phyloP scores from a whole-genome alignment of 495 filamentous ascomycete species.

The Pseudomonodictys pantanalensis region DNA sequence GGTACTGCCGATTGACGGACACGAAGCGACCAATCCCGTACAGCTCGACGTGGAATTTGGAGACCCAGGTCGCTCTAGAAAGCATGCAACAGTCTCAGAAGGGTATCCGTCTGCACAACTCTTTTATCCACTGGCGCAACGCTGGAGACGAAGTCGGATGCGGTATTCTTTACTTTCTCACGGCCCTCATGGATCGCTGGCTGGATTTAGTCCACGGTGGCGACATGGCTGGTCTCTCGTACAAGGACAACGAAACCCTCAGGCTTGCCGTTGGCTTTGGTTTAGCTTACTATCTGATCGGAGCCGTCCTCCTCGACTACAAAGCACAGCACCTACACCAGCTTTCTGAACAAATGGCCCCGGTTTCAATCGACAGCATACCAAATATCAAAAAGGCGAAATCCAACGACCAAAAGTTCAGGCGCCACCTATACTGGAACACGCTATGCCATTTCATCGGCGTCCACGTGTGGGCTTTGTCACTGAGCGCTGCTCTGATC shows the following conservation, averaged over 20 bases:
- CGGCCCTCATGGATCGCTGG: conserved; percentile 62
- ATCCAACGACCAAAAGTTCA: conserved; percentile 48
- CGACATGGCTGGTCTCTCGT: conserved; percentile 46
- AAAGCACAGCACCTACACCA: conserved; percentile 53
- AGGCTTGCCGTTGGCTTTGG: conserved; percentile 57
- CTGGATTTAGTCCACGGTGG: conserved; percentile 51
- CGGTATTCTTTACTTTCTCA: conserved; percentile 56
- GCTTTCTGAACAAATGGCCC: conserved; percentile 34
- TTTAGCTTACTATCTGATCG: conserved; percentile 58
- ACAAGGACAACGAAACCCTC: conserved; percentile 42
- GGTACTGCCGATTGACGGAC: conserved; percentile 57
- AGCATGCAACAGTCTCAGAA: conserved; percentile 54
- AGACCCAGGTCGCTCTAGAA: conserved; percentile 55
- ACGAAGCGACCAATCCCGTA: conserved; percentile 52
- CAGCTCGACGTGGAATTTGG: conserved; percentile 62
- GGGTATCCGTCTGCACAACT: conserved; percentile 58
- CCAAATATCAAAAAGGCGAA: conserved; percentile 43
- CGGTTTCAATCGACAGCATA: conserved; percentile 46
- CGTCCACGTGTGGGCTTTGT: conserved; percentile 58
- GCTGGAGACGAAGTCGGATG: conserved; percentile 57
- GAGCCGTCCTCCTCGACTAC: conserved; percentile 58
- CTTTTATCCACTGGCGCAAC: conserved; percentile 61
- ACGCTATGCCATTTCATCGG: conserved; percentile 52
- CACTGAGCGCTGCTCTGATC: conserved; percentile 50
- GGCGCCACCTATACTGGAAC: conserved; percentile 54